Percentiles rank a stretch among this genome's conserved stretches.
These are phyloP conservation scores for Aphanomyces stellatus DNA, from an alignment of 352 stramenopile genomes.

Conservation along the genomic window DNA sequence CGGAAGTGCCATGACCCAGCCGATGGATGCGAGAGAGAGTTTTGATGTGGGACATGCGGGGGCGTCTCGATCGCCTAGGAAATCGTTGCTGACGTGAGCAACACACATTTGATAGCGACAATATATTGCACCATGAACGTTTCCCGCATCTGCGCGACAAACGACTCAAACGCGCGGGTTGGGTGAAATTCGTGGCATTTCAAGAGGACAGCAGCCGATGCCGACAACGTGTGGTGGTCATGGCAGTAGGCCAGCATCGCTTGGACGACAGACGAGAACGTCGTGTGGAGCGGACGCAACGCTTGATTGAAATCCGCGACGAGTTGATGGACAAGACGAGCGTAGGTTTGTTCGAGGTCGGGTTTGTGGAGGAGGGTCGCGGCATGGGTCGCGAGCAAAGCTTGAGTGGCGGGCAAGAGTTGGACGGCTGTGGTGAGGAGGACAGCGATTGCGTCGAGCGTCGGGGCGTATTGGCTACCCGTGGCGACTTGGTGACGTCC, in stretches of 20 bases:
- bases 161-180: conserved; percentile 2
- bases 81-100: neutral
- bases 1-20: neutral
- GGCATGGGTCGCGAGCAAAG: neutral
- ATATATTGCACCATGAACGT: conserved; percentile 6
- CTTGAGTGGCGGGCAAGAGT: neutral
- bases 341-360: conserved; percentile 15
- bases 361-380: conserved; percentile 1
- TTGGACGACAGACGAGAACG: neutral
- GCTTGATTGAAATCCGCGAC: neutral
- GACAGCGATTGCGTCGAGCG: neutral
- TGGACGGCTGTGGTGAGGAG: neutral
- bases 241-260: neutral
- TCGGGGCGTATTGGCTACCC: neutral
- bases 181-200: neutral
- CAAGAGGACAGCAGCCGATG: no score
- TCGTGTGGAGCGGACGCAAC: neutral
- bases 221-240: neutral
- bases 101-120: neutral
- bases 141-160: conserved; percentile 20
- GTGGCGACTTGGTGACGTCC: neutral
- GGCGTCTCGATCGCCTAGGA: neutral
- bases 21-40: neutral
- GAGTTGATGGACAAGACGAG: neutral
- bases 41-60: neutral